These are phyloP conservation scores for Chlamydomonas sp. DNA, from an alignment of 139 green algal genomes.

Conservation along the genomic window DNA sequence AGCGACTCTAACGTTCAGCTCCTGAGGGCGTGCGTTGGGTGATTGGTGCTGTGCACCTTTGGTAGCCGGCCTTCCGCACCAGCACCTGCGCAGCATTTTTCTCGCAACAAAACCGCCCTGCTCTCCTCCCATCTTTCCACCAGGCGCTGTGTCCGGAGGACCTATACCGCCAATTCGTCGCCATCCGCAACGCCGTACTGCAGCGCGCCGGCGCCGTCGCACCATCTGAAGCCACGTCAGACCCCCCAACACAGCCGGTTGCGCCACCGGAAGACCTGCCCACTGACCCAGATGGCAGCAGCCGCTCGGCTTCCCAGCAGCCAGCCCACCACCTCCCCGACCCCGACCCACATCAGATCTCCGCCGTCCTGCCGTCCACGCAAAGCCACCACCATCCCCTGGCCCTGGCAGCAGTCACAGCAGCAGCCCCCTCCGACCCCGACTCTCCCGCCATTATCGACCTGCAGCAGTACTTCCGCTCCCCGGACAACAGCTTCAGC, in stretches of 20 bases:
- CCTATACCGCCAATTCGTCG: conserved; percentile 20
- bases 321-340: too few species aligned
- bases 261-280: not conserved
- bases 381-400: too few species aligned
- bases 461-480: conserved; percentile 15
- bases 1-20: too few species aligned
- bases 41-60: too few species aligned
- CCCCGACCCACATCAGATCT: too few species aligned
- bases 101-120: not conserved
- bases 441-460: not conserved
- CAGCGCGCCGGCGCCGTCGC: not conserved
- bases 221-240: not conserved
- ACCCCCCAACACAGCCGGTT: not conserved
- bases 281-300: not conserved
- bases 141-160: conserved; percentile 5
- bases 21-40: too few species aligned
- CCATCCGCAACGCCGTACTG: conserved; percentile 22
- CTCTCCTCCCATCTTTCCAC: too few species aligned
- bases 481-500: not conserved
- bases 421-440: not conserved
- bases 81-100: too few species aligned
- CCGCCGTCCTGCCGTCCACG: too few species aligned
- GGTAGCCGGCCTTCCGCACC: too few species aligned
- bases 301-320: too few species aligned
- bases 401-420: not conserved